Conservation (phyloP, 495 filamentous ascomycete genomes). For the Daldinia childiae region DNA sequence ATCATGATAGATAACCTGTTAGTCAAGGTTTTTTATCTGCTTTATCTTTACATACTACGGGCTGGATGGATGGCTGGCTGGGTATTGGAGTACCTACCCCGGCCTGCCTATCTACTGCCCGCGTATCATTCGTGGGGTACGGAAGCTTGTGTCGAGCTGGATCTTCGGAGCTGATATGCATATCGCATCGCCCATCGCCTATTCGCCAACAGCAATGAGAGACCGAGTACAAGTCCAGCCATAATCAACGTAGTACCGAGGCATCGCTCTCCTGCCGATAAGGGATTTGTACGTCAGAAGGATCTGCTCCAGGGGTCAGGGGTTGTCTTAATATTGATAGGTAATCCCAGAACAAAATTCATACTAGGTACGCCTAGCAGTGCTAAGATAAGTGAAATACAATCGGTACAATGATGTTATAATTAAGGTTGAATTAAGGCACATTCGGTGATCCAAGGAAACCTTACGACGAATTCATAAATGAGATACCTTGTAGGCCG, state of each 20-base stretch:
- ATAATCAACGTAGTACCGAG: neutral
- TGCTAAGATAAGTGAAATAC: neutral
- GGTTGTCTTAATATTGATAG: neutral
- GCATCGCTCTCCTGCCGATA: conserved; percentile 21
- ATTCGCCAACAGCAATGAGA: conserved; percentile 14
- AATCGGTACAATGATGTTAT: neutral
- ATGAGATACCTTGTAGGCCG: conserved; percentile 1
- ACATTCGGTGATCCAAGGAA: neutral
- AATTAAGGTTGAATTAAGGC: neutral
- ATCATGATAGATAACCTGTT: conserved; percentile 22
- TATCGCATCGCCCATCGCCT: conserved; percentile 10
- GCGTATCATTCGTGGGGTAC: conserved; percentile 28
- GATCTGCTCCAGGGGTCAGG: conserved; percentile 7
- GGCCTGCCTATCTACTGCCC: neutral
- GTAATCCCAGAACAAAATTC: neutral
- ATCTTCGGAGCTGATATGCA: conserved; percentile 5
- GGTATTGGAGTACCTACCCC: neutral
- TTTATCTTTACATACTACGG: conserved; percentile 1
- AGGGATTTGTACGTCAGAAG: conserved; percentile 8
- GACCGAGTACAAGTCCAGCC: neutral
- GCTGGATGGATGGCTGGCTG: neutral
- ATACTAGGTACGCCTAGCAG: neutral
- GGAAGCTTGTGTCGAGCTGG: conserved; percentile 16
- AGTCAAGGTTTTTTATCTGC: conserved; percentile 1
- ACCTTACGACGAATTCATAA: neutral